phyloP scores from a whole-genome alignment of 352 stramenopile species.

The Plasmopara viticola region DNA sequence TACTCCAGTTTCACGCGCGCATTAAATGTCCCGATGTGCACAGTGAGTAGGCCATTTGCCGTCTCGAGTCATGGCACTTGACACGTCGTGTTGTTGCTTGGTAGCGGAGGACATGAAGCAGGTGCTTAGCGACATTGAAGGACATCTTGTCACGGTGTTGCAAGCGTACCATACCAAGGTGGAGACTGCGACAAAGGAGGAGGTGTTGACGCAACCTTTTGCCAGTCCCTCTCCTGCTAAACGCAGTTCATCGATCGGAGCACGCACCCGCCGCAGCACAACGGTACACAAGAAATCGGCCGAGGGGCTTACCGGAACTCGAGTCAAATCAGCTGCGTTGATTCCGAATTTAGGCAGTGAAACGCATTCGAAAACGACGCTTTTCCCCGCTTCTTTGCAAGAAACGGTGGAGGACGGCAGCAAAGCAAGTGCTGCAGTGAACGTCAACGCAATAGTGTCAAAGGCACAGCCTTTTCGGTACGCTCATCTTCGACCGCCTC shows the following conservation, averaged over 20 bases:
- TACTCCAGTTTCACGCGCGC: constrained; percentile 56
- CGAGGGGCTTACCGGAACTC: constrained; percentile 8
- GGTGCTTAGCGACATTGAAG: constrained; percentile 67
- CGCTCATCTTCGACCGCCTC: constrained; percentile 44
- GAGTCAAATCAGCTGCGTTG: constrained; percentile 6
- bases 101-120: constrained; percentile 70
- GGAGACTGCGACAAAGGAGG: constrained; percentile 35
- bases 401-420: constrained; percentile 1
- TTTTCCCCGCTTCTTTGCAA: background rate
- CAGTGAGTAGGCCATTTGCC: constrained; percentile 24
- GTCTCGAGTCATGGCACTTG: background rate
- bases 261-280: constrained; percentile 15
- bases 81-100: background rate
- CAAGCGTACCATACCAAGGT: constrained; percentile 65
- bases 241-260: constrained; percentile 13
- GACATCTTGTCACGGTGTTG: constrained; percentile 58
- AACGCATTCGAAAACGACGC: constrained; percentile 1
- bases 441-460: constrained; percentile 33
- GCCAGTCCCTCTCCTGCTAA: constrained; percentile 11
- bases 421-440: constrained; percentile 28
- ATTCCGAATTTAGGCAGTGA: constrained; percentile 3
- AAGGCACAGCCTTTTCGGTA: constrained; percentile 77
- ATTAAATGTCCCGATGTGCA: constrained; percentile 67
- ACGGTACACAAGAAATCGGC: constrained; percentile 1
- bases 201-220: constrained; percentile 2